These are phyloP conservation scores for Antitrichia curtipendula DNA, from an alignment of 225 moss, liverwort and hornwort species.

Conservation along the genomic window DNA sequence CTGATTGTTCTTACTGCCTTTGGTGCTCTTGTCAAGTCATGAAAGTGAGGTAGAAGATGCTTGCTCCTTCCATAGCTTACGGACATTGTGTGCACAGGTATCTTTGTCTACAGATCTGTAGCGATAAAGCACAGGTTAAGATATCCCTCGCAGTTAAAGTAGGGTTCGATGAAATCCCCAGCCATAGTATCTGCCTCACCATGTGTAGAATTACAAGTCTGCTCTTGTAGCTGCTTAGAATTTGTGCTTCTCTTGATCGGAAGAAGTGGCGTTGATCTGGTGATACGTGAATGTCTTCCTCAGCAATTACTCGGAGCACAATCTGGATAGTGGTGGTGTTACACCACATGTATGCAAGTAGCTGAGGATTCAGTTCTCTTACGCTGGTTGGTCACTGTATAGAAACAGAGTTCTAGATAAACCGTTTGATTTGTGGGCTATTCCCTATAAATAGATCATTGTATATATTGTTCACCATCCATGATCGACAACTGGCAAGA, in stretches of 20 bases:
- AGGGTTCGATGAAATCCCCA: neutral
- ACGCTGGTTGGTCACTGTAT: constrained; percentile 9
- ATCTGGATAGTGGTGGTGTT: constrained; percentile 1
- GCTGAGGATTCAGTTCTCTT: neutral
- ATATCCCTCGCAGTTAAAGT: neutral
- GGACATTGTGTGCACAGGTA: constrained; percentile 13
- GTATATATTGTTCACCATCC: constrained; percentile 22
- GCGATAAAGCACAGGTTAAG: neutral
- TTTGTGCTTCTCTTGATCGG: neutral
- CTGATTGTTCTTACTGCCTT: neutral
- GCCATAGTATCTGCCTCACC: neutral
- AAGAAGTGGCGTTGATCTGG: neutral
- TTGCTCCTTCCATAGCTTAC: neutral
- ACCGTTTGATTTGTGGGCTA: neutral
- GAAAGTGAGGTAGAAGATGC: neutral
- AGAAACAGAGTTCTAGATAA: constrained; percentile 21
- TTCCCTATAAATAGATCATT: constrained; percentile 15
- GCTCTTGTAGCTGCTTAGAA: neutral
- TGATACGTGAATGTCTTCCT: neutral
- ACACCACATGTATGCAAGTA: neutral
- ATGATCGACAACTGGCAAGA: neutral
- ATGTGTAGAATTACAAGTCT: constrained; percentile 1
- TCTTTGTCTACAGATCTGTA: constrained; percentile 10
- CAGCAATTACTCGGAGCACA: constrained; percentile 1
- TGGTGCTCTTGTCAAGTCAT: neutral